phyloP scores from a whole-genome alignment of 2,329 filamentous ascomycete genomes.

The Aureobasidium musti region DNA sequence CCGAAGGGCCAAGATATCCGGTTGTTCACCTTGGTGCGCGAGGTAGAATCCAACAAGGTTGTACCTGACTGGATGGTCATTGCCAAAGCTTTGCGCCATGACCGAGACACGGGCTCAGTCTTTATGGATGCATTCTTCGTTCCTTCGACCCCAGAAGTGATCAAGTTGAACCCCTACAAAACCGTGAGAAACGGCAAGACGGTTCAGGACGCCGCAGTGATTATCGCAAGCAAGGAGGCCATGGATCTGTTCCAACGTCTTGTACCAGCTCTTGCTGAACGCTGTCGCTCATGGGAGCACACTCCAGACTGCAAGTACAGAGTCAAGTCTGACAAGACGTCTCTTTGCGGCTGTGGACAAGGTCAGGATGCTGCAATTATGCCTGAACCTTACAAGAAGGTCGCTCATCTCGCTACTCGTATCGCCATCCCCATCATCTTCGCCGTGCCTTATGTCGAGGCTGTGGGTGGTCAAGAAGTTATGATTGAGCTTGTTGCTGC shows the following conservation, averaged over 20 bases:
- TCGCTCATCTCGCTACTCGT: constrained; percentile 19
- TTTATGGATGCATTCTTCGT: constrained; percentile 42
- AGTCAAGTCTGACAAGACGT: background rate
- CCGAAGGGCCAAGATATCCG: background rate
- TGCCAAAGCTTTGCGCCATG: constrained; percentile 40
- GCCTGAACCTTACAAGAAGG: background rate
- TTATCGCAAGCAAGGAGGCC: constrained; percentile 32
- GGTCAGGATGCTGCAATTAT: constrained; percentile 32
- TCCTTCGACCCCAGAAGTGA: constrained; percentile 34
- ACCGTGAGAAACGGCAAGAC: background rate
- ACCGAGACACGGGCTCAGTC: constrained; percentile 39
- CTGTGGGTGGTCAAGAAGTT: background rate
- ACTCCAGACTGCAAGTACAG: constrained; percentile 40
- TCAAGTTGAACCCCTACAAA: constrained; percentile 20
- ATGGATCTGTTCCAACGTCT: constrained; percentile 40
- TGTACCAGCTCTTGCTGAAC: constrained; percentile 42
- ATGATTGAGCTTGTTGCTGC: background rate
- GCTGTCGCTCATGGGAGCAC: constrained; percentile 47
- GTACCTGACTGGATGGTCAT: constrained; percentile 31
- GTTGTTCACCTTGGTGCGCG: background rate
- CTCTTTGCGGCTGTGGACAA: constrained; percentile 42
- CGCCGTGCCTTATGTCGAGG: constrained; percentile 23
- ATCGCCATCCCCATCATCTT: constrained; percentile 21
- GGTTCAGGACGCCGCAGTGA: background rate
- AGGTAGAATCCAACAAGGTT: constrained; percentile 6